Evolutionary conservation across 805 yeast species (phyloP).

Genomic region (Saturnispora kantuleensis): DNA sequence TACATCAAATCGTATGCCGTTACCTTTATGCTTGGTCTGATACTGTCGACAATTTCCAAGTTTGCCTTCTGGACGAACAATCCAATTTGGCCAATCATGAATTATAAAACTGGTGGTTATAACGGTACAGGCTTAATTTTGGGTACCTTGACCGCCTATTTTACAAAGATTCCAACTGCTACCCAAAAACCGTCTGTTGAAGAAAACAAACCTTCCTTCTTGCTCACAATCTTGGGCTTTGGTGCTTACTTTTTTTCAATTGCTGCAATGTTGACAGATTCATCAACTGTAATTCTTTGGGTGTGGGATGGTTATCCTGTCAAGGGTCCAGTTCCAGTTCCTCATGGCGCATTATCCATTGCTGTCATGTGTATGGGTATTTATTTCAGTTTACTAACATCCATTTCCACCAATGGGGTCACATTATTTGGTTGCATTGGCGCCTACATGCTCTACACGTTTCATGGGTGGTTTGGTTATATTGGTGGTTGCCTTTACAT

Average conservation of each 20-base stretch:
- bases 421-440: slow-evolving; percentile 37
- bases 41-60: slow-evolving; percentile 65
- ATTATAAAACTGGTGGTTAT: slow-evolving; percentile 75
- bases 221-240: slow-evolving; percentile 55
- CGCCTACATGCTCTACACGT: slow-evolving; percentile 38
- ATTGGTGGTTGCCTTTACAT: slow-evolving; percentile 59
- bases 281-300: slow-evolving; percentile 85
- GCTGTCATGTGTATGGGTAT: slow-evolving; percentile 49
- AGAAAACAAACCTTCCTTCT: slow-evolving; percentile 11
- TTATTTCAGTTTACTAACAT: slow-evolving; percentile 33
- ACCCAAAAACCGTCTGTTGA: neutral
- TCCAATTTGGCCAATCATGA: slow-evolving; percentile 95
- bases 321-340: slow-evolving; percentile 79
- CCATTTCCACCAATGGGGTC: slow-evolving; percentile 11
- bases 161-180: slow-evolving; percentile 31
- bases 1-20: slow-evolving; percentile 35
- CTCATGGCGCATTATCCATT: slow-evolving; percentile 67
- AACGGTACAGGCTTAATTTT: slow-evolving; percentile 57
- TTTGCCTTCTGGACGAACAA: slow-evolving; percentile 74
- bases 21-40: slow-evolving; percentile 61
- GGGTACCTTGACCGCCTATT: slow-evolving; percentile 55
- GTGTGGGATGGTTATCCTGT: slow-evolving; percentile 93
- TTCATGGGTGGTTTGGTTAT: slow-evolving; percentile 63
- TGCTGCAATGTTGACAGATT: slow-evolving; percentile 69
- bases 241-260: slow-evolving; percentile 68